A percentile compares a stretch with the other conserved stretches of the same genome.
Conservation (phyloP, 1,284 basidiomycete species). For the Malassezia cuniculi region DNA sequence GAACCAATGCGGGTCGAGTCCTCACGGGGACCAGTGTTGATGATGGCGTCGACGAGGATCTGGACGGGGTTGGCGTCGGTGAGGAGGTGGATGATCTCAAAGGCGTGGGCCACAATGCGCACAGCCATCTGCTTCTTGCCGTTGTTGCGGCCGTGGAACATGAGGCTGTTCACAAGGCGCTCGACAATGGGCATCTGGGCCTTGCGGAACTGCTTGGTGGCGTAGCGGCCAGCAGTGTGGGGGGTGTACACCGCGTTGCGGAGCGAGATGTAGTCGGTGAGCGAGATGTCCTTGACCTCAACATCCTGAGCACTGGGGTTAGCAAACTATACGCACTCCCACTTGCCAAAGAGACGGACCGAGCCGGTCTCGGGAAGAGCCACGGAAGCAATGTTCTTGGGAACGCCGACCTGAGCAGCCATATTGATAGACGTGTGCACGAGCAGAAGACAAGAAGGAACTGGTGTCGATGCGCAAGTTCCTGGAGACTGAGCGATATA, state of each 20-base stretch:
- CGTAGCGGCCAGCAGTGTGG: slow-evolving; percentile 97
- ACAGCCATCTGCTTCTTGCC: slow-evolving; percentile 99
- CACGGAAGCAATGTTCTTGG: slow-evolving; percentile 41
- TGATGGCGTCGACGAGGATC: slow-evolving; percentile 91
- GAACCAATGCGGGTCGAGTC: slow-evolving; percentile 99
- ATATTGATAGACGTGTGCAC: slow-evolving; percentile 18
- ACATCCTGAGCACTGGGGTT: slow-evolving; percentile 53
- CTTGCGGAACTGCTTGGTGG: slow-evolving; percentile 99
- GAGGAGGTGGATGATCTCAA: slow-evolving; percentile 99
- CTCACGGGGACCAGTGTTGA: slow-evolving; percentile 99
- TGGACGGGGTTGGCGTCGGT: slow-evolving; percentile 99
- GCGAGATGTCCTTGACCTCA: slow-evolving; percentile 88
- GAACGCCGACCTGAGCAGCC: slow-evolving; percentile 35
- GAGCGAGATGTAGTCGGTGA: slow-evolving; percentile 98
- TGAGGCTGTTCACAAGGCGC: slow-evolving; percentile 70
- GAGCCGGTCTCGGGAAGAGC: slow-evolving; percentile 35
- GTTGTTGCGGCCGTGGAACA: slow-evolving; percentile 99
- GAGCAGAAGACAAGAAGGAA: slow-evolving; percentile 5
- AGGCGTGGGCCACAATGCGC: slow-evolving; percentile 97
- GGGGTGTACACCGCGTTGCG: slow-evolving; percentile 91
- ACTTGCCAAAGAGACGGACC: slow-evolving; percentile 43
- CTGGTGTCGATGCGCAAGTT: slow-evolving; percentile 6
- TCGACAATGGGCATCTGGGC: slow-evolving; percentile 99
- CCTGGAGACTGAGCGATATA: slow-evolving; percentile 6
- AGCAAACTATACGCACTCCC: slow-evolving; percentile 27